Base-by-base conservation (phyloP, 176 grass and related monocot genomes). In the Juncus effusus region DNA sequence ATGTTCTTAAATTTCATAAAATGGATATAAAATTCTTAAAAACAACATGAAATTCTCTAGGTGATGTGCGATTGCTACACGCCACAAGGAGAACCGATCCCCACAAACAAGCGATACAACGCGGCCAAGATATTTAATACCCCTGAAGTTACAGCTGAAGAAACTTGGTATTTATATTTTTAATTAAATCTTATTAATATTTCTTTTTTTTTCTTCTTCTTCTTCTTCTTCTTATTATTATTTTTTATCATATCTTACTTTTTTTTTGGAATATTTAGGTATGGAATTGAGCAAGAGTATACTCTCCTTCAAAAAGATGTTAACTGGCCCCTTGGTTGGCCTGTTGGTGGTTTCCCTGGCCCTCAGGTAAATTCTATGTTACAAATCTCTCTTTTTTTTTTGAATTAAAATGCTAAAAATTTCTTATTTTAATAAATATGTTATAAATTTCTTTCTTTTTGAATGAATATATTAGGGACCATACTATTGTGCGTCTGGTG, bases 41-140 rank as follows among this genome's bases (percentile, higher is more conserved):
- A 47, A 47, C 44, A 47, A 47, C 9, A 47, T 47, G 9, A 6
- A 47, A 6, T 47, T 47, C 4, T 47, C 38, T 59, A 96, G 92
- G 92, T 96, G 51, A 96, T 96, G 84, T 96, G 92, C 41, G 87
- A 96, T 83, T 96, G 92, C 68, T 91, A 91, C 60, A 96, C 92
- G 38, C 92, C 92, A 16, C 84, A 88, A 79, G 92, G 87, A 3
- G 82, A 52, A 58, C 79, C 92, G 50, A 85, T 96, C 50, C 84
- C 84, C 10, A 91, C 79, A 10, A 96, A 96, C 87, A 96, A 96
- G 76, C 85, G 92, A 74, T 4, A 65, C 82, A 85, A 81, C 59
- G 87, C 92, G 16, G 92, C 92, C 57, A 88, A 79, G 72, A 79
- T 91, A 58, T 96, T 96, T 61, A 83, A 77, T 87, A 67, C 78